Evolutionary conservation across 2,329 filamentous ascomycete genomes (phyloP).

Genomic region (Harringtonia lauricola): DNA sequence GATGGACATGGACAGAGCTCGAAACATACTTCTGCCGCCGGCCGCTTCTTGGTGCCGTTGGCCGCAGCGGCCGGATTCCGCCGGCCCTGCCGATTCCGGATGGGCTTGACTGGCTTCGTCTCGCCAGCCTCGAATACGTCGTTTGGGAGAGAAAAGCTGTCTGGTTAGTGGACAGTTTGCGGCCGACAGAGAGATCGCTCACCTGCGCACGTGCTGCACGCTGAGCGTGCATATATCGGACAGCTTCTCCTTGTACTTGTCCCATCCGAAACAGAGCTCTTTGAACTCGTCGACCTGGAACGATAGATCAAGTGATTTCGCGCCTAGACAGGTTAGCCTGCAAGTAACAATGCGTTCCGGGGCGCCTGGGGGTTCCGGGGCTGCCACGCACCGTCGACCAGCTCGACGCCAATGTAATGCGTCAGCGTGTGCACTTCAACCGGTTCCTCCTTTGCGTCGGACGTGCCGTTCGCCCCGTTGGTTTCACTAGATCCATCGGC

Average conservation of each 20-base stretch:
- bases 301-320: constrained; percentile 65
- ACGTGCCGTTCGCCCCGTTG: constrained; percentile 2
- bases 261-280: constrained; percentile 64
- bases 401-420: constrained; percentile 83
- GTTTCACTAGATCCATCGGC: neutral
- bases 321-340: constrained; percentile 29
- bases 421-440: constrained; percentile 71
- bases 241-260: constrained; percentile 62
- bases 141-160: constrained; percentile 73
- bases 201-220: constrained; percentile 81
- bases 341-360: constrained; percentile 21
- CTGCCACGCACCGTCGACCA: constrained; percentile 63
- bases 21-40: constrained; percentile 31
- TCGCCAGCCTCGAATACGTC: constrained; percentile 84
- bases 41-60: constrained; percentile 34
- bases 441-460: constrained; percentile 4
- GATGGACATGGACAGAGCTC: neutral
- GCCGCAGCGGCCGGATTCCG: constrained; percentile 32
- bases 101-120: constrained; percentile 47
- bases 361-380: no score
- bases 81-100: constrained; percentile 27
- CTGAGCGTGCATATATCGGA: constrained; percentile 52
- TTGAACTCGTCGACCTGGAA: constrained; percentile 82
- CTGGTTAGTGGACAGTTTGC: no score
- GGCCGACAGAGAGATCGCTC: constrained; percentile 33